These are phyloP conservation scores for Verticillium tricorpus DNA, from an alignment of 2,329 filamentous ascomycete genomes.

Conservation along the genomic window DNA sequence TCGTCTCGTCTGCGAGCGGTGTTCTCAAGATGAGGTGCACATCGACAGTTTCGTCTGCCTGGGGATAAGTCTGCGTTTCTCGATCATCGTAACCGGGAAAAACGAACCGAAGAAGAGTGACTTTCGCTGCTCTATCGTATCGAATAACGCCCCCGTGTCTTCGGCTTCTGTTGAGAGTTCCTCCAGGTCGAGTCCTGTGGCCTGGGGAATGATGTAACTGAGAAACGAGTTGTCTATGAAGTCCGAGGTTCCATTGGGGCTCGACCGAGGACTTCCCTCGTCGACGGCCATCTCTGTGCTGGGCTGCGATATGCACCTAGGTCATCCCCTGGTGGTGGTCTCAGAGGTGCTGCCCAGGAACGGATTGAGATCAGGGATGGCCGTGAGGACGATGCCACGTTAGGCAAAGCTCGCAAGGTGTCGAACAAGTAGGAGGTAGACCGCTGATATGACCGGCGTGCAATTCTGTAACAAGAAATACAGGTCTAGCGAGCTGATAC, in stretches of 20 bases:
- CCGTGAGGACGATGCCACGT: neutral
- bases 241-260: conserved; percentile 25
- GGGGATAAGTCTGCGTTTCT: conserved; percentile 28
- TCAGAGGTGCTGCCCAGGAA: neutral
- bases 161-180: conserved; percentile 40
- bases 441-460: no score
- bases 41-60: conserved; percentile 66
- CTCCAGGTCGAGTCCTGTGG: conserved; percentile 51
- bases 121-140: conserved; percentile 57
- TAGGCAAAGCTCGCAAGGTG: neutral
- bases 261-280: conserved; percentile 2
- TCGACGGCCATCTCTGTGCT: neutral
- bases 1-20: conserved; percentile 52
- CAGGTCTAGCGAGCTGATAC: neutral
- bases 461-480: neutral
- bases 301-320: neutral
- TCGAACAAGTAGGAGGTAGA: neutral
- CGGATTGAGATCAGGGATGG: neutral
- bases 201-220: conserved; percentile 55
- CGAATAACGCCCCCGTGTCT: conserved; percentile 43
- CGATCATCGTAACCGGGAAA: conserved; percentile 11
- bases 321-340: neutral
- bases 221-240: conserved; percentile 57
- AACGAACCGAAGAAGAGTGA: conserved; percentile 68
- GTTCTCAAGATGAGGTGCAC: conserved; percentile 66